phyloP scores from a whole-genome alignment of 306 rosid species.

The Fragaria nilgerrensis region DNA sequence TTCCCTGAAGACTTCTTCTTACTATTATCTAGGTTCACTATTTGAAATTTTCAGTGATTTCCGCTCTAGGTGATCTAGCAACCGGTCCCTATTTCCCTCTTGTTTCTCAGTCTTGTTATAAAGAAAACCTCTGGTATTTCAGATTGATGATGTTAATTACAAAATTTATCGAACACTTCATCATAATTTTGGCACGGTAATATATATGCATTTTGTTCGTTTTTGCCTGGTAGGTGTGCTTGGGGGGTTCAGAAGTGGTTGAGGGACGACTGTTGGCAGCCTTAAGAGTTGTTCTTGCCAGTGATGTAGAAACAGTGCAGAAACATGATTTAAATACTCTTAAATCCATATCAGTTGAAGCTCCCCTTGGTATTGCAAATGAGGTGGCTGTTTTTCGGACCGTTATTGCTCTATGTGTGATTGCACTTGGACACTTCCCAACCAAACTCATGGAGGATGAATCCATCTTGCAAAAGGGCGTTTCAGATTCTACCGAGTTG shows the following conservation, averaged over 20 bases:
- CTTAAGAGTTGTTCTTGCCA: conserved; percentile 62
- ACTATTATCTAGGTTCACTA: neutral
- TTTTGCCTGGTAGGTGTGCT: conserved; percentile 52
- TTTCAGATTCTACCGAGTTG: conserved; percentile 57
- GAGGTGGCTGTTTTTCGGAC: conserved; percentile 75
- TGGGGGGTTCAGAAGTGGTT: conserved; percentile 71
- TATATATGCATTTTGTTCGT: neutral
- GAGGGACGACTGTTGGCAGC: conserved; percentile 93
- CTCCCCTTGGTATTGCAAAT: conserved; percentile 79
- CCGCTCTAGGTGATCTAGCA: neutral
- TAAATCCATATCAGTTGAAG: conserved; percentile 65
- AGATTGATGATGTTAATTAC: neutral
- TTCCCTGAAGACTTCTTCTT: conserved; percentile 8
- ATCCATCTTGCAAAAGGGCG: conserved; percentile 52
- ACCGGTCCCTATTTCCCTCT: neutral
- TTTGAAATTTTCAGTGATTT: neutral
- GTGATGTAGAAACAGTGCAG: conserved; percentile 41
- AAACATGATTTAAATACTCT: conserved; percentile 58
- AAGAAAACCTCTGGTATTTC: neutral
- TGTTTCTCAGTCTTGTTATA: neutral
- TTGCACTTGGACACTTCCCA: conserved; percentile 89
- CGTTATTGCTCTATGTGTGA: conserved; percentile 65
- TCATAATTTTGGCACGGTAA: neutral
- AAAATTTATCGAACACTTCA: neutral
- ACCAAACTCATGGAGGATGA: conserved; percentile 90